A percentile compares a stretch with the other conserved stretches of the same genome.
Evolutionary conservation across 306 rosid genomes (phyloP).

Genomic region (Malus sieversii): DNA sequence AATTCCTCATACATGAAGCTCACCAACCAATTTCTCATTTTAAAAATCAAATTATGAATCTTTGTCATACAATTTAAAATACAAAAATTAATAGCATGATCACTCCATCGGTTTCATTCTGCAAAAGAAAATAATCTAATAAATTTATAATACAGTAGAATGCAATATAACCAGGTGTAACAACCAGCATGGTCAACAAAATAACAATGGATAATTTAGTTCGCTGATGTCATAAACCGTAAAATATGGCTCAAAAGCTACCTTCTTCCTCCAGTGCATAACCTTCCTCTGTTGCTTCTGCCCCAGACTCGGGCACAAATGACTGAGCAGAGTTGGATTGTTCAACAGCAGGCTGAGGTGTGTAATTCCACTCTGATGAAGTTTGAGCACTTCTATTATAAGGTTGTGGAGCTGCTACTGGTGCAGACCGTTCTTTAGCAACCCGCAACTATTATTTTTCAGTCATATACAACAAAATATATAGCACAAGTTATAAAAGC

Average conservation of each 20-base stretch:
- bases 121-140: neutral
- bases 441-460: slow-evolving; percentile 57
- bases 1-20: neutral
- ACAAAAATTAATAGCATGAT: neutral
- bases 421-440: slow-evolving; percentile 50
- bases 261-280: slow-evolving; percentile 76
- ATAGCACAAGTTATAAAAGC: neutral
- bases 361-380: slow-evolving; percentile 55
- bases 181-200: neutral
- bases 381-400: slow-evolving; percentile 38
- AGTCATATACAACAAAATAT: slow-evolving; percentile 1
- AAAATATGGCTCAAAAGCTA: slow-evolving; percentile 23
- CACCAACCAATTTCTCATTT: neutral
- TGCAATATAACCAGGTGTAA: neutral
- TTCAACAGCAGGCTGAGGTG: slow-evolving; percentile 56
- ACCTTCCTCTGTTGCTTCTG: slow-evolving; percentile 59
- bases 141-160: neutral
- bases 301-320: slow-evolving; percentile 40
- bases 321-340: slow-evolving; percentile 41
- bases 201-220: neutral
- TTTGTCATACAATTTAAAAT: neutral
- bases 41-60: neutral
- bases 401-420: slow-evolving; percentile 36
- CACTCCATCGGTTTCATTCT: neutral
- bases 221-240: neutral